These are phyloP conservation scores for Austroboletus niveus DNA, from an alignment of 1,284 basidiomycete genomes.

Conservation along the genomic window DNA sequence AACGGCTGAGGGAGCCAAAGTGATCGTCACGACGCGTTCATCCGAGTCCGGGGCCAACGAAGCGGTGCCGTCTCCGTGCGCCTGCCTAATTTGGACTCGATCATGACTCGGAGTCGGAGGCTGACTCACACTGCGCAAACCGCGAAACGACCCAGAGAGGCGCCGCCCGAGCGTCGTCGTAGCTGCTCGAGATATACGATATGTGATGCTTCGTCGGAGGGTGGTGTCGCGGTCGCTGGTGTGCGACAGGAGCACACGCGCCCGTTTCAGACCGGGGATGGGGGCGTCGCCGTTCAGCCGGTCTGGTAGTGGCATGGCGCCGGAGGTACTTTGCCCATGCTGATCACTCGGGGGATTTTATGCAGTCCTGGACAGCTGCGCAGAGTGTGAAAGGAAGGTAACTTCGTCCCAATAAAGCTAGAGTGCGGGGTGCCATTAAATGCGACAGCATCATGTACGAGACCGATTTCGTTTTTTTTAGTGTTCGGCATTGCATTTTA, in stretches of 20 bases:
- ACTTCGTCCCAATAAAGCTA: not conserved
- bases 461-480: too few species aligned
- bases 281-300: not conserved
- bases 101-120: not conserved
- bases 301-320: constrained; percentile 7
- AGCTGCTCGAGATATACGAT: constrained; percentile 23
- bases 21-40: not conserved
- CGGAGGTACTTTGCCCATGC: not conserved
- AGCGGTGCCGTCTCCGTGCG: too few species aligned
- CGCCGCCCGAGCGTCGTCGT: constrained; percentile 22
- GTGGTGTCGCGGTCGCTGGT: not conserved
- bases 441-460: too few species aligned
- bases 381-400: not conserved
- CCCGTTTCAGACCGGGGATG: constrained; percentile 21
- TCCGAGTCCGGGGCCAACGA: too few species aligned
- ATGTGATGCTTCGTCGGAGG: constrained; percentile 17
- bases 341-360: not conserved
- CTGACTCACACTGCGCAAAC: constrained; percentile 4
- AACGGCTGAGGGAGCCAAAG: not conserved
- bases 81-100: constrained; percentile 20
- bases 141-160: constrained; percentile 16
- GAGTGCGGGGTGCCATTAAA: too few species aligned
- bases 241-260: constrained; percentile 14
- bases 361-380: not conserved
- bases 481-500: too few species aligned